Evolutionary conservation across 2,329 filamentous ascomycete species (phyloP), one percentile per base, ranked within the genome.

Genomic region (Nemania bipapillata): DNA sequence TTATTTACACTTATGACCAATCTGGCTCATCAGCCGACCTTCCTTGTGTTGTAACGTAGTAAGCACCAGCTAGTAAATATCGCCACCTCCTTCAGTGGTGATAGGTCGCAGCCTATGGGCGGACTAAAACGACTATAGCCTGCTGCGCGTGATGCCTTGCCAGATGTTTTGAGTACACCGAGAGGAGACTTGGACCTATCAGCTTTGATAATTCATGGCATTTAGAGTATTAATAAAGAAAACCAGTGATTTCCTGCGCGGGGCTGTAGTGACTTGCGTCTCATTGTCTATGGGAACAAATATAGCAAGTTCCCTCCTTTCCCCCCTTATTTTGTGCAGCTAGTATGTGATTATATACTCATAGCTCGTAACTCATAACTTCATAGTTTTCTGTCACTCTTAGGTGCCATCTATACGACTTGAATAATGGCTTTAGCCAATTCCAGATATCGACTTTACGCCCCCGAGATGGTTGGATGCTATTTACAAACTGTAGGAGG

Each of bases 401-500:
- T 12, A 12, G 30, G 11, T 15, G 30, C 30, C 35, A 26, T 12
- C 37, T 3, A 8, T 12, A 11, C 28, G 28, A 12, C 22, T 20
- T 24, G 17, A 3, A 45, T n/a, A 32, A 20, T 9, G 6, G n/a
- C 5, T 3, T 4, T 7, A 32, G 26, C 50, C 3, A 57, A 24
- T 50, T 26, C 47, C 22, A 52, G 17, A 22, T 22, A 26, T 17
- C 20, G 20, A 20, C 12, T n/a, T 11, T 2, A 22, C 15, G 20
- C n/a, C 3, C 7, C 4, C 9, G n/a, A 32, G 30, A 32, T 32
- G 3, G 26, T 30, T 32, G 17, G 24, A 56, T 15, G 11, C 20
- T 42, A 12, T 45, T 75, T 50, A 77, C 22, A 70, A 47, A 49
- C 75, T 77, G 26, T 77, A 77, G 9, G 76, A 78, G 47, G 76